phyloP scores from a whole-genome alignment of 257 asterid genomes.

The Capsicum chinense region DNA sequence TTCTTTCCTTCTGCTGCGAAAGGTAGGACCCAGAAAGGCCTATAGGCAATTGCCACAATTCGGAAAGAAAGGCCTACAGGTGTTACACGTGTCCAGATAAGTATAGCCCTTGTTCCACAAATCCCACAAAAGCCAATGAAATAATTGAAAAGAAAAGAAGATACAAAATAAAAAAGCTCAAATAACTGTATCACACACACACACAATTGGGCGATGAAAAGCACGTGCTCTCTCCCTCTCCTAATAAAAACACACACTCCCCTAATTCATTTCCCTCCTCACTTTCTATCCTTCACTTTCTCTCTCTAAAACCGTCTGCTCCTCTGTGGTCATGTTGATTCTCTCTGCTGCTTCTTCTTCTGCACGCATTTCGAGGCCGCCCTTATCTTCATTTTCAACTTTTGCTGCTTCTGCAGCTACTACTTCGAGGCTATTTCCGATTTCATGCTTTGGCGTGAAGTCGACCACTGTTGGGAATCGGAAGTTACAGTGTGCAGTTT shows the following conservation, averaged over 20 bases:
- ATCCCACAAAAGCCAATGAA: slow-evolving; percentile 12
- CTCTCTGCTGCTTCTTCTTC: slow-evolving; percentile 47
- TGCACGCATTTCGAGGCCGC: slow-evolving; percentile 29
- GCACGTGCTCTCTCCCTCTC: slow-evolving; percentile 34
- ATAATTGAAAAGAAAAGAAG: background rate
- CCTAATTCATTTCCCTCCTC: slow-evolving; percentile 18
- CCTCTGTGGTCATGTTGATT: slow-evolving; percentile 46
- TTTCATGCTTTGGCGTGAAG: slow-evolving; percentile 14
- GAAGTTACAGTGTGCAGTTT: slow-evolving; percentile 40
- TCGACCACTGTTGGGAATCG: slow-evolving; percentile 31
- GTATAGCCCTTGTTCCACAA: background rate
- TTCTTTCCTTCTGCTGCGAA: no score
- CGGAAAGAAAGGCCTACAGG: background rate
- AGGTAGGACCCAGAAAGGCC: background rate
- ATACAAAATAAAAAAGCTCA: background rate
- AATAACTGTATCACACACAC: background rate
- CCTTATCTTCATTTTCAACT: slow-evolving; percentile 40
- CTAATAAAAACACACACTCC: background rate
- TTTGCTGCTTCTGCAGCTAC: slow-evolving; percentile 29
- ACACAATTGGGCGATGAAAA: slow-evolving; percentile 19
- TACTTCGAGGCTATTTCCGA: background rate
- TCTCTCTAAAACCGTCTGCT: slow-evolving; percentile 3
- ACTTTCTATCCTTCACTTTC: background rate
- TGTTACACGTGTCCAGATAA: slow-evolving; percentile 27
- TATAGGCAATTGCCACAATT: background rate